Conservation (phyloP, 202 grass and related monocot genomes). For the Digitaria exilis region DNA sequence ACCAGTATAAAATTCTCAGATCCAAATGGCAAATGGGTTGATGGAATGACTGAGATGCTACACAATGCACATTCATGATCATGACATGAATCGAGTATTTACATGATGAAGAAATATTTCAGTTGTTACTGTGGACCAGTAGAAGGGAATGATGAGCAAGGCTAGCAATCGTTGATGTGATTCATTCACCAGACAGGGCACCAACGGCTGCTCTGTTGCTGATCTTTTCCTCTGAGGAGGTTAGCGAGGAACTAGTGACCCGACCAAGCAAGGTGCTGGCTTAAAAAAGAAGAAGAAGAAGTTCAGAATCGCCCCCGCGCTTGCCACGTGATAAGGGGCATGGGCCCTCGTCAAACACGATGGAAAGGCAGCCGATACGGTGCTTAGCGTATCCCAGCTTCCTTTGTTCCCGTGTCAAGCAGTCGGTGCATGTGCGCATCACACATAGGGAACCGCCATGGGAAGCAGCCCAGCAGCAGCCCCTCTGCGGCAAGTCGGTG, state of each 20-base stretch:
- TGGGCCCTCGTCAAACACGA: neutral
- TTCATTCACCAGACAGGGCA: neutral
- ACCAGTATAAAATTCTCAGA: neutral
- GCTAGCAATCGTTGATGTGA: neutral
- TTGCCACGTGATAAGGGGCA: neutral
- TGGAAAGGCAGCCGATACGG: slow-evolving; percentile 21
- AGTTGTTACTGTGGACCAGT: neutral
- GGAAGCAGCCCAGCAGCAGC: slow-evolving; percentile 25
- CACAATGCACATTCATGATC: neutral
- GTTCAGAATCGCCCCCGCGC: too few species aligned
- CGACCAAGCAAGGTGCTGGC: slow-evolving; percentile 6
- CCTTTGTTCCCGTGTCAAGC: slow-evolving; percentile 19
- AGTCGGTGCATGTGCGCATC: slow-evolving; percentile 34
- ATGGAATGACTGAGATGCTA: neutral
- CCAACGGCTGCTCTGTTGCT: neutral
- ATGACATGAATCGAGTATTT: neutral
- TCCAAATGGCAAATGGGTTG: neutral
- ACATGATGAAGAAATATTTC: neutral
- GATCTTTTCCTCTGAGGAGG: neutral
- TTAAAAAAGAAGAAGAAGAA: too few species aligned
- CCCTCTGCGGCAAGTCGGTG: neutral
- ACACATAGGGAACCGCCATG: neutral
- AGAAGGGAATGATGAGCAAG: neutral
- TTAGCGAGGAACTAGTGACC: neutral
- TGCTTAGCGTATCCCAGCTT: slow-evolving; percentile 21